Evolutionary conservation across 1,139 yeast species (phyloP).

Genomic region (Scheffersomyces insectosa): DNA sequence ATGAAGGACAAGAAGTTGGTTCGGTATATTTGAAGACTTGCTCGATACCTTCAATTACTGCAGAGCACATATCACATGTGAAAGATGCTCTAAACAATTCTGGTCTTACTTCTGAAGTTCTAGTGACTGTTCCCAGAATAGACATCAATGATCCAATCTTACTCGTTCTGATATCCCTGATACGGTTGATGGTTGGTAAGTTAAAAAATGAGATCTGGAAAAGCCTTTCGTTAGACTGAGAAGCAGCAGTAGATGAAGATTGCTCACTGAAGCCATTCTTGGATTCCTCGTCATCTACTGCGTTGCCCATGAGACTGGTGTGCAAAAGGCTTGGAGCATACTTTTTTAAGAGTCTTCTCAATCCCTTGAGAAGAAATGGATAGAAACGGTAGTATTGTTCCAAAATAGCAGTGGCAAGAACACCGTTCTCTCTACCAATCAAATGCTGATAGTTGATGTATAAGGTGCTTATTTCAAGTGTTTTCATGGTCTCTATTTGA

Average conservation of each 20-base stretch:
- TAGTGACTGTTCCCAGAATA: constrained; percentile 92
- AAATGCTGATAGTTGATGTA: constrained; percentile 86
- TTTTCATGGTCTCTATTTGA: constrained; percentile 80
- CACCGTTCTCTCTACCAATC: constrained; percentile 76
- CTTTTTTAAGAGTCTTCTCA: constrained; percentile 69
- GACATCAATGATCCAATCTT: constrained; percentile 84
- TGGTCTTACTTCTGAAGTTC: constrained; percentile 97
- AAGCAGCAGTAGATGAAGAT: constrained; percentile 18
- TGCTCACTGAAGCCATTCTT: neutral
- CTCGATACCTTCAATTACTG: constrained; percentile 85
- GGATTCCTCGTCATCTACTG: constrained; percentile 17
- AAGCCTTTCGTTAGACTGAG: constrained; percentile 60
- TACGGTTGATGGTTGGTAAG: constrained; percentile 77
- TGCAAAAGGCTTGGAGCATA: constrained; percentile 75
- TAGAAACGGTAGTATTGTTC: constrained; percentile 92
- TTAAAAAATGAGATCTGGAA: constrained; percentile 91
- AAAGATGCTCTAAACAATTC: constrained; percentile 87
- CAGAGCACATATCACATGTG: constrained; percentile 86
- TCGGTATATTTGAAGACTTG: constrained; percentile 94
- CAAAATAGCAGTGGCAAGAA: constrained; percentile 82
- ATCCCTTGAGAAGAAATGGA: constrained; percentile 78
- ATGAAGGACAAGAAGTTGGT: constrained; percentile 89
- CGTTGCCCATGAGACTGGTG: constrained; percentile 38
- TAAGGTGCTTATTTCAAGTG: constrained; percentile 73
- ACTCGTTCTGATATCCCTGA: constrained; percentile 88